Percentiles rank a stretch among this genome's conserved stretches.
These are phyloP conservation scores for Penicillium polonicum DNA, from an alignment of 2,329 filamentous ascomycete genomes.

Conservation along the genomic window DNA sequence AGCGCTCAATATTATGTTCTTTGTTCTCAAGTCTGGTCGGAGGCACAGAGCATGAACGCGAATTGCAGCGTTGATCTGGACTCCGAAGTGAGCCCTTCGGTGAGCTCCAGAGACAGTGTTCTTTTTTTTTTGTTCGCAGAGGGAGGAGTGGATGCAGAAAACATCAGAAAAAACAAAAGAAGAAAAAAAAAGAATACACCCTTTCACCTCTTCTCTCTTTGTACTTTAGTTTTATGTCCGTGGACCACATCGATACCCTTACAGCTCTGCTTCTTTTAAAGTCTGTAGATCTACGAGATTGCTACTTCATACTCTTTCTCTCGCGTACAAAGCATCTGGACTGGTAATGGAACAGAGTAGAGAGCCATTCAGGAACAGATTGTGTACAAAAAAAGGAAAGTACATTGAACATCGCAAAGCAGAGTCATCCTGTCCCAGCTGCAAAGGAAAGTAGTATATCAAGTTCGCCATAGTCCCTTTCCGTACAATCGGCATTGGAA, in stretches of 20 bases:
- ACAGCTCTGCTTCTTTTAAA: slow-evolving; percentile 23
- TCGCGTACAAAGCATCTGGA: background rate
- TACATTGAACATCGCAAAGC: background rate
- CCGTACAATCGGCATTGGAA: background rate
- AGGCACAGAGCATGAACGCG: background rate
- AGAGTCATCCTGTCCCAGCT: background rate
- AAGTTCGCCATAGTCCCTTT: slow-evolving; percentile 3
- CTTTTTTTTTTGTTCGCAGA: slow-evolving; percentile 7
- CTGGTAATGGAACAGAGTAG: background rate
- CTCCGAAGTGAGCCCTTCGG: background rate
- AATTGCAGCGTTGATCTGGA: background rate
- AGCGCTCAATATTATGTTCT: background rate
- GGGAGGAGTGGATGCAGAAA: slow-evolving; percentile 13
- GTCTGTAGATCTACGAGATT: background rate
- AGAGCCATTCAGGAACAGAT: background rate
- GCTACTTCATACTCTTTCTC: background rate
- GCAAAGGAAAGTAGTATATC: background rate
- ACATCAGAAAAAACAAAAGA: slow-evolving; percentile 7
- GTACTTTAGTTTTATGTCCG: slow-evolving; percentile 30
- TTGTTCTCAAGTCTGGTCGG: background rate
- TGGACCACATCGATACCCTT: slow-evolving; percentile 40
- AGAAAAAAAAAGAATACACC: slow-evolving; percentile 8
- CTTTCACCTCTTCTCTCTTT: slow-evolving; percentile 23
- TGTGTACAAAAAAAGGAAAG: slow-evolving; percentile 1
- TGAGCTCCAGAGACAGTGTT: slow-evolving; percentile 5